Evolutionary conservation across 805 yeast species (phyloP), one percentile per base, ranked within the genome.

Genomic region (Metschnikowia orientalis): DNA sequence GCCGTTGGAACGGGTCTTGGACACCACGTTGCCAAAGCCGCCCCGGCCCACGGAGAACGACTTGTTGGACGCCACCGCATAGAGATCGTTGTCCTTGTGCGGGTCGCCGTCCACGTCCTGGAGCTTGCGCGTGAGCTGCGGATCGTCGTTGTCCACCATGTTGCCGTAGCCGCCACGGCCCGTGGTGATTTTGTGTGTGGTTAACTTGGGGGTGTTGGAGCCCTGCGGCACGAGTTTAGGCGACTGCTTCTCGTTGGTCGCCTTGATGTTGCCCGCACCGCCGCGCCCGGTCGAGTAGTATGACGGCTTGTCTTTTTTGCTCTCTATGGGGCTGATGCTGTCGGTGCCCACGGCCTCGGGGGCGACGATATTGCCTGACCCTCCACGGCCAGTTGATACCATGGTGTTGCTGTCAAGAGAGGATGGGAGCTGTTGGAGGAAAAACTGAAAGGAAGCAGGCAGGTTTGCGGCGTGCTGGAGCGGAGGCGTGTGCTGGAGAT

Each of bases 161-260:
- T 81, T 81, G 4, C 90, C 90, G 30, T 74, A 78, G 5, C 90
- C 90, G 5, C 90, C 90, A 44, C 90, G 67, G 13, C 89, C 90
- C 2, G 88, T 81, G 16, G 83, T 70, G 49, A 75, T 73, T 16
- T 74, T 71, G 18, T 73, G 71, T 12, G 73, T 71, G 15, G 73
- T 54, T 19, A 77, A 62, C 47, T 63, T 71, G 17, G 88, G 87
- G 10, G 82, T 75, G 41, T 70, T 73, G 4, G 78, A 69, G 3
- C 83, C 82, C 43, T 71, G 76, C 2, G 75, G 74, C 3, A 69
- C 75, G 19, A 75, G 63, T 30, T 67, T 72, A 3, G 82, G 82
- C 6, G 75, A 64, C 3, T 77, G 77, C 16, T 62, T 54, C 19
- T 61, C 54, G 23, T 51, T 45, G 8, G 73, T 53, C 3, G 63